Percentiles rank a stretch among this genome's conserved stretches.
These are phyloP conservation scores for Colletotrichum sp. DNA, from an alignment of 2,329 filamentous ascomycete genomes.

Conservation along the genomic window DNA sequence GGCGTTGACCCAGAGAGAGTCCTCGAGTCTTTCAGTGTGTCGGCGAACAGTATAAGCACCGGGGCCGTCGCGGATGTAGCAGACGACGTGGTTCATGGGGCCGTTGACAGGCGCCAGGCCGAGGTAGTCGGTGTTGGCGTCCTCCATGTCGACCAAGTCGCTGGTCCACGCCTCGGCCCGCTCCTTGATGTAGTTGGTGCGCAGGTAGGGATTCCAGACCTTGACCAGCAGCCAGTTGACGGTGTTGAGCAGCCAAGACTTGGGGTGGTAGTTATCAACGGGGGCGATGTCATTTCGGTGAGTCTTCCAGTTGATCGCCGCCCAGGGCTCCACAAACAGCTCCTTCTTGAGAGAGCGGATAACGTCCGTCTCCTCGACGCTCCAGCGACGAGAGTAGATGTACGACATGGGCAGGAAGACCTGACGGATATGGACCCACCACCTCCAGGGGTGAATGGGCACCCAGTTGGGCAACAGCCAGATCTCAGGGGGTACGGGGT, in stretches of 20 bases:
- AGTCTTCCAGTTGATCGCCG: constrained; percentile 75
- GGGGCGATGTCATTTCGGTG: constrained; percentile 84
- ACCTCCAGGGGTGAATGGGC: constrained; percentile 88
- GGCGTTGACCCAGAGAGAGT: constrained; percentile 89
- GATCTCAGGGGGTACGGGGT: constrained; percentile 89
- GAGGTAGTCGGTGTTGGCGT: constrained; percentile 88
- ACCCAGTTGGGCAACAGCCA: constrained; percentile 94
- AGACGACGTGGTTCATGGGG: constrained; percentile 87
- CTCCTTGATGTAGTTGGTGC: constrained; percentile 67
- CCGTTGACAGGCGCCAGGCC: constrained; percentile 88
- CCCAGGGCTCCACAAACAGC: constrained; percentile 80
- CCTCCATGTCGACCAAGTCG: constrained; percentile 86
- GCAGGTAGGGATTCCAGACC: constrained; percentile 80
- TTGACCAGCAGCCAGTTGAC: constrained; percentile 81
- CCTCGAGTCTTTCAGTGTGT: constrained; percentile 81
- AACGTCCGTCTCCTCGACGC: constrained; percentile 75
- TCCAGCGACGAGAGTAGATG: constrained; percentile 84
- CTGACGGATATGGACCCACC: constrained; percentile 98
- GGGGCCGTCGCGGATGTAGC: constrained; percentile 84
- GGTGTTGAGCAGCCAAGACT: constrained; percentile 80
- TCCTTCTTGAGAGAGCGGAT: constrained; percentile 78
- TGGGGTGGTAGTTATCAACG: constrained; percentile 91
- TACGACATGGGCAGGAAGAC: constrained; percentile 95
- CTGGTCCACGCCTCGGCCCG: constrained; percentile 82
- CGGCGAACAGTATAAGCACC: constrained; percentile 73